phyloP scores from a whole-genome alignment of 768 basidiomycete species.

The Macrolepiota albuminosa region DNA sequence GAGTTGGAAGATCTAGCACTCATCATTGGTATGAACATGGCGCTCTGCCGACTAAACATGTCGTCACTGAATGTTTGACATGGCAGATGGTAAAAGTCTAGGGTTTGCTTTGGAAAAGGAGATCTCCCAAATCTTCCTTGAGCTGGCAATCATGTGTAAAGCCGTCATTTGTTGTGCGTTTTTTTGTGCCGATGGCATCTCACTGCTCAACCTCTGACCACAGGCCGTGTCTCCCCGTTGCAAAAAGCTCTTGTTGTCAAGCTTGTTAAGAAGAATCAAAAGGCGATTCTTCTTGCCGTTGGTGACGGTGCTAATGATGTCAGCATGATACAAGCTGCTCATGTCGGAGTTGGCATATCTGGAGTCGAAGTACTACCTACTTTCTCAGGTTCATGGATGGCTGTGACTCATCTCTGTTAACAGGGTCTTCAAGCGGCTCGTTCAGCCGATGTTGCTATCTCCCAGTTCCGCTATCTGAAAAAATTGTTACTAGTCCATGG shows the following conservation, averaged over 20 bases:
- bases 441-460: constrained; percentile 96
- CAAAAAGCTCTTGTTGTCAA: constrained; percentile 98
- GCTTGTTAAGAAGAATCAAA: constrained; percentile 96
- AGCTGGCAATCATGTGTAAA: constrained; percentile 96
- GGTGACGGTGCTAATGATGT: constrained; percentile 99
- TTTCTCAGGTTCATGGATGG: not conserved
- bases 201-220: constrained; percentile 4
- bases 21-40: constrained; percentile 65
- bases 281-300: constrained; percentile 91
- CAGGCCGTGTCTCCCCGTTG: constrained; percentile 94
- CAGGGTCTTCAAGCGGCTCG: constrained; percentile 97
- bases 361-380: constrained; percentile 74
- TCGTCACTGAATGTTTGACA: constrained; percentile 9
- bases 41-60: not conserved
- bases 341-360: constrained; percentile 96
- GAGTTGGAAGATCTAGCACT: constrained; percentile 94
- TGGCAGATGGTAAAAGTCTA: constrained; percentile 88
- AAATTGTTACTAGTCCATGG: constrained; percentile 96
- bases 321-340: constrained; percentile 98
- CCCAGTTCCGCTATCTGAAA: constrained; percentile 93
- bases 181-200: not conserved
- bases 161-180: constrained; percentile 94
- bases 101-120: constrained; percentile 92
- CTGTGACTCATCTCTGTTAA: not conserved
- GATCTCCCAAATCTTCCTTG: constrained; percentile 83